Percentiles rank a stretch among this genome's conserved stretches.
These are phyloP conservation scores for Aphanomyces stellatus DNA, from an alignment of 352 stramenopile genomes.

Conservation along the genomic window DNA sequence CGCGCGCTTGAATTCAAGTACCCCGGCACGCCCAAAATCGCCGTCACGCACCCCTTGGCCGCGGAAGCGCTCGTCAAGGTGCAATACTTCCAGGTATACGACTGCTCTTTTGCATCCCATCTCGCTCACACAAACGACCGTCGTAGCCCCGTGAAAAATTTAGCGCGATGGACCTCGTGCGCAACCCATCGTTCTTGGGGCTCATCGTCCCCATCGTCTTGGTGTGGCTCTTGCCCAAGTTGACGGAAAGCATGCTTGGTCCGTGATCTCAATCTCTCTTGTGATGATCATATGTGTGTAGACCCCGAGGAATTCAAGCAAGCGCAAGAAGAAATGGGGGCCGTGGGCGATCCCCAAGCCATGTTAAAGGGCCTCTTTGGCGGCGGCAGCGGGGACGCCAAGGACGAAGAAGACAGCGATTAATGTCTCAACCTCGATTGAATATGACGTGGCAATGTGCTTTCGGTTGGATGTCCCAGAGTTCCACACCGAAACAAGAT, in stretches of 20 bases:
- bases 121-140: not conserved
- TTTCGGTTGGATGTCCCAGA: not conserved
- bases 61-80: slow-evolving; percentile 58
- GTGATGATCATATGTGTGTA: slow-evolving; percentile 19
- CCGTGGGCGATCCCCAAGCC: slow-evolving; percentile 45
- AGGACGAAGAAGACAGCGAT: slow-evolving; percentile 37
- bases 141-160: slow-evolving; percentile 63
- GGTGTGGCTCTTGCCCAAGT: slow-evolving; percentile 71
- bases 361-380: slow-evolving; percentile 69
- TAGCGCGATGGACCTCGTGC: slow-evolving; percentile 57
- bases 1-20: slow-evolving; percentile 79
- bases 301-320: slow-evolving; percentile 84
- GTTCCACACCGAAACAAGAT: not conserved
- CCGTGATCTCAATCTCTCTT: slow-evolving; percentile 9
- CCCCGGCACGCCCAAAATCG: slow-evolving; percentile 40
- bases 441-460: too few relatives aligned
- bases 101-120: not conserved
- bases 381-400: slow-evolving; percentile 30
- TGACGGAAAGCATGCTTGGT: slow-evolving; percentile 73
- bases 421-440: too few relatives aligned
- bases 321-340: slow-evolving; percentile 73
- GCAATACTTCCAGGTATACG: slow-evolving; percentile 61
- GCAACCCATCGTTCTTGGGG: slow-evolving; percentile 77
- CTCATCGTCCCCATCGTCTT: slow-evolving; percentile 65
- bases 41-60: slow-evolving; percentile 49